Conservation (phyloP, 106 monocot genomes). For the Dendrobium huoshanense region DNA sequence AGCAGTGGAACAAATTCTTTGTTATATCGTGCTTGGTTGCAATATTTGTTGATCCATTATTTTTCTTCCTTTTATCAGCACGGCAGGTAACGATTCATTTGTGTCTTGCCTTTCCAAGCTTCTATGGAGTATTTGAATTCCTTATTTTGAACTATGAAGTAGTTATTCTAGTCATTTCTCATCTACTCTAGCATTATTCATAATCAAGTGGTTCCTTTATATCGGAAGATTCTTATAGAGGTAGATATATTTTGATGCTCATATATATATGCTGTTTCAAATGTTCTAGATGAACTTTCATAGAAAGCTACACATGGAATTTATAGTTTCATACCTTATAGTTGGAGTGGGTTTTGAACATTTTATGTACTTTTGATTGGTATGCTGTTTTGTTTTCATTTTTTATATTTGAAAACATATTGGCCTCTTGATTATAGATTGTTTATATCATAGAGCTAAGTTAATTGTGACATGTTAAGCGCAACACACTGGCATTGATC, state of each 20-base stretch:
- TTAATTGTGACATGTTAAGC: no score
- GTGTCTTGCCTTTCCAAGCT: not conserved
- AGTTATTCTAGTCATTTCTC: not conserved
- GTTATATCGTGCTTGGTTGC: slow-evolving; percentile 80
- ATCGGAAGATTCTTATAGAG: not conserved
- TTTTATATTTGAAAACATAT: not conserved
- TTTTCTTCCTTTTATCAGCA: slow-evolving; percentile 64
- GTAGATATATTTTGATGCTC: not conserved
- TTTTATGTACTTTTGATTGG: not conserved
- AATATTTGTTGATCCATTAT: slow-evolving; percentile 75
- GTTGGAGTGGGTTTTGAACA: not conserved
- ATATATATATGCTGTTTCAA: not conserved
- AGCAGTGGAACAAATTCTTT: slow-evolving; percentile 77
- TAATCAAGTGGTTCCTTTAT: not conserved
- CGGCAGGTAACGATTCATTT: slow-evolving; percentile 27
- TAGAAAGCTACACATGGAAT: not conserved
- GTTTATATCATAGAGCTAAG: not conserved
- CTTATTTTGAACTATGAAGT: not conserved
- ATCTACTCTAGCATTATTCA: not conserved
- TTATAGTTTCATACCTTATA: not conserved
- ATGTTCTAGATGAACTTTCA: not conserved
- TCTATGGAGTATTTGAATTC: not conserved
- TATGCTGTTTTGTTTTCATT: not conserved
- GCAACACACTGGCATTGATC: no score
- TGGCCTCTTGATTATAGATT: not conserved